Evolutionary conservation across 78 protist species (phyloP).

Genomic region (Chrysochromulina tobinii): DNA sequence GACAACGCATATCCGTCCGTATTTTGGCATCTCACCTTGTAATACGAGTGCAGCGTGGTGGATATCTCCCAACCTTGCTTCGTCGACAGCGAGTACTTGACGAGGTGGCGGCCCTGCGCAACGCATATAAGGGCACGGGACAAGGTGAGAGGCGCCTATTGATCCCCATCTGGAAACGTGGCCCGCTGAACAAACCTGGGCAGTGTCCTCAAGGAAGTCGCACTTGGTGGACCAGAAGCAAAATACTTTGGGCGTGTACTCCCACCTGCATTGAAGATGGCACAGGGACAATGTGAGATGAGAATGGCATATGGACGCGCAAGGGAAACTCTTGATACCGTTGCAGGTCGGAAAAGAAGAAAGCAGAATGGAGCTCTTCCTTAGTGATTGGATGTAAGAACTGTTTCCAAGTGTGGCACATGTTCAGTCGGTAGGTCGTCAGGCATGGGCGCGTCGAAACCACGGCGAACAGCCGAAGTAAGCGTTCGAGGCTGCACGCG

Average conservation of each 20-base stretch:
- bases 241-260: background rate
- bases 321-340: background rate
- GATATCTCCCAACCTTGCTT: slow-evolving; percentile 28
- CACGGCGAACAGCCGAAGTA: too few relatives aligned
- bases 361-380: background rate
- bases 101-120: background rate
- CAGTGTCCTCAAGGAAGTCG: background rate
- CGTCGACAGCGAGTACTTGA: slow-evolving; percentile 2
- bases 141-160: too few relatives aligned
- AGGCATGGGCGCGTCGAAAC: too few relatives aligned
- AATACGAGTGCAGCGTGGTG: background rate
- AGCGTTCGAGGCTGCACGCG: too few relatives aligned
- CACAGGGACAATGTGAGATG: too few relatives aligned
- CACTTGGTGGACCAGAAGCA: background rate
- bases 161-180: too few relatives aligned
- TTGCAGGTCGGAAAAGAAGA: background rate
- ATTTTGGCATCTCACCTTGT: background rate
- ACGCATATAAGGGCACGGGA: too few relatives aligned
- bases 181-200: too few relatives aligned
- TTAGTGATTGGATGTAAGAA: background rate
- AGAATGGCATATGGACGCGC: too few relatives aligned
- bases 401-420: too few relatives aligned
- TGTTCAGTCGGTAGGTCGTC: too few relatives aligned
- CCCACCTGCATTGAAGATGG: background rate
- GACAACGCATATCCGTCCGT: too few relatives aligned